Percentiles rank a stretch among this genome's conserved stretches.
Evolutionary conservation across 2,329 filamentous ascomycete species (phyloP).

Genomic region (Fusarium tupiense): DNA sequence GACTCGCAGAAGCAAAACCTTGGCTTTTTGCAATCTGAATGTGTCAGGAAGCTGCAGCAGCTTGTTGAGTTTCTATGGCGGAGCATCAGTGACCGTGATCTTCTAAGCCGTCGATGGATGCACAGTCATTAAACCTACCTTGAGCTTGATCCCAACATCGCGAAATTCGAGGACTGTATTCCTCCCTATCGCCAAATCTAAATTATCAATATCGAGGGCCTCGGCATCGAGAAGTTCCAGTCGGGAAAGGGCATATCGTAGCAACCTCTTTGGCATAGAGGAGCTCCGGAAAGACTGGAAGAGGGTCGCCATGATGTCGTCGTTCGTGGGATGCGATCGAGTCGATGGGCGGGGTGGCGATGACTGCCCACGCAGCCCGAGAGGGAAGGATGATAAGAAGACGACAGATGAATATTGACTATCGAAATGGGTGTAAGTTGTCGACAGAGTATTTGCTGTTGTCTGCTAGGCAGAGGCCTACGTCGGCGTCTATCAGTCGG

Average conservation of each 20-base stretch:
- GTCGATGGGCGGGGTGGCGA: conserved; percentile 20
- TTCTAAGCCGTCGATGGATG: conserved; percentile 12
- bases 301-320: conserved; percentile 72
- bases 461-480: conserved; percentile 25
- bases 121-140: conserved; percentile 60
- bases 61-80: conserved; percentile 76
- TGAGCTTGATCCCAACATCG: conserved; percentile 82
- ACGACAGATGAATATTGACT: background rate
- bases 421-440: conserved; percentile 13
- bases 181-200: conserved; percentile 85
- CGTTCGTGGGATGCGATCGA: conserved; percentile 4
- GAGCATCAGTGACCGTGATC: conserved; percentile 34
- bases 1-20: conserved; percentile 78
- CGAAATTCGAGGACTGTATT: conserved; percentile 86
- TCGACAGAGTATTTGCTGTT: conserved; percentile 8
- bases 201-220: conserved; percentile 83
- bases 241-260: conserved; percentile 85
- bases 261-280: conserved; percentile 86
- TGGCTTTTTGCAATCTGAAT: conserved; percentile 77
- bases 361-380: conserved; percentile 33
- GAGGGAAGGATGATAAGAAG: background rate
- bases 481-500: conserved; percentile 44
- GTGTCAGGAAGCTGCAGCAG: conserved; percentile 78
- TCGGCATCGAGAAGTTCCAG: conserved; percentile 90
- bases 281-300: conserved; percentile 72